These are phyloP conservation scores for Epichloe amarillans DNA, from an alignment of 2,329 filamentous ascomycete genomes.

Conservation along the genomic window DNA sequence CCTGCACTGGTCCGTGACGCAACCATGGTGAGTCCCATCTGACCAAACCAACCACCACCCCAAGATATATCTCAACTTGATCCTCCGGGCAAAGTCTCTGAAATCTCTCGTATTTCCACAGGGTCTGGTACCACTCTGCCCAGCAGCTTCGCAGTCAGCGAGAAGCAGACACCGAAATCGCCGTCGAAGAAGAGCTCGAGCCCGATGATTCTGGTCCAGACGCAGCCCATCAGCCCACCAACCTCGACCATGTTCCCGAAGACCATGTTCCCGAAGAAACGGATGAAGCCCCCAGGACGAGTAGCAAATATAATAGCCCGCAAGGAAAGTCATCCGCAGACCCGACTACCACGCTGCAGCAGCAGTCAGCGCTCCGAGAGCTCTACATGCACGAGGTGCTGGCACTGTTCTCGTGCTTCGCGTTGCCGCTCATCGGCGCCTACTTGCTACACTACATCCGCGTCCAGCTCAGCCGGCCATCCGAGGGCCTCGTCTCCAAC, in stretches of 20 bases:
- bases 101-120: slow-evolving; percentile 16
- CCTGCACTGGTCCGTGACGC: slow-evolving; percentile 79
- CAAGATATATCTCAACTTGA: not conserved
- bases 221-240: slow-evolving; percentile 31
- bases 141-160: slow-evolving; percentile 46
- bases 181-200: slow-evolving; percentile 1
- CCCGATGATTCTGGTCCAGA: slow-evolving; percentile 13
- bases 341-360: slow-evolving; percentile 9
- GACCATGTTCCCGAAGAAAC: slow-evolving; percentile 16
- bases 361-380: slow-evolving; percentile 39
- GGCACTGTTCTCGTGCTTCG: slow-evolving; percentile 66
- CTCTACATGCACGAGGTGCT: slow-evolving; percentile 62
- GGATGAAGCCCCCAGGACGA: not conserved
- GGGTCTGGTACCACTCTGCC: slow-evolving; percentile 63
- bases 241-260: slow-evolving; percentile 23
- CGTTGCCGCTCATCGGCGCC: slow-evolving; percentile 65
- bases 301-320: not conserved
- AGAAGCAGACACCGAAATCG: slow-evolving; percentile 20
- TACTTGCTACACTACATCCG: slow-evolving; percentile 74
- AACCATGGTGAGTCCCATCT: slow-evolving; percentile 60
- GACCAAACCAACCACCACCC: not conserved
- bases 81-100: not conserved
- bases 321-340: slow-evolving; percentile 11
- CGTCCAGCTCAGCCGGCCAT: slow-evolving; percentile 65
- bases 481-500: slow-evolving; percentile 78